A percentile compares a stretch with the other conserved stretches of the same genome.
Conservation (phyloP, 345 rosid genomes). For the Pseudoturritis turrita region DNA sequence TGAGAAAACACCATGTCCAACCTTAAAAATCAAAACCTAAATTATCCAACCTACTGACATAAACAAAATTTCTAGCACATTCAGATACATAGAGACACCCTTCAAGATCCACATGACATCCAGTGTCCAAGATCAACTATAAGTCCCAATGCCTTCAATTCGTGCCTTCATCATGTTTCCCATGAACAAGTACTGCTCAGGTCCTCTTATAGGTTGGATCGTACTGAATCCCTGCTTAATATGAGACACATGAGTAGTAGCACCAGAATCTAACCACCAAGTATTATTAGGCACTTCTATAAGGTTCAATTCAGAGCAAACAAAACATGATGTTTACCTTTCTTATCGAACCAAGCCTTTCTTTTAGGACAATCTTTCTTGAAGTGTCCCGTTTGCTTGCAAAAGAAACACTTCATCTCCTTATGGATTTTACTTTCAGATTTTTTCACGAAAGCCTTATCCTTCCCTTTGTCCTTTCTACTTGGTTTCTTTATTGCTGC, state of each 20-base stretch:
- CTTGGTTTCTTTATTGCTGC: neutral
- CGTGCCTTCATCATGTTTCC: neutral
- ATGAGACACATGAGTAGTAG: neutral
- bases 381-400: neutral
- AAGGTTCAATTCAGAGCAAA: neutral
- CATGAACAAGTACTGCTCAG: neutral
- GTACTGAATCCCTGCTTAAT: neutral
- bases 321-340: neutral
- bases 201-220: neutral
- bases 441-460: neutral
- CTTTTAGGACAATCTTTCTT: neutral
- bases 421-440: neutral
- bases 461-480: neutral
- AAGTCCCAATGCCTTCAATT: neutral
- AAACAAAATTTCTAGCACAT: neutral
- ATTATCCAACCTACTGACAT: no score
- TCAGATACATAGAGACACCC: neutral
- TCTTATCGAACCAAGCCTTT: neutral
- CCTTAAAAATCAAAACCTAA: no score
- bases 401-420: neutral
- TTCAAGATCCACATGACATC: neutral
- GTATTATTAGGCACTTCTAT: neutral
- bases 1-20: no score
- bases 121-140: neutral
- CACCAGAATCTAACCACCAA: constrained; percentile 4